Evolutionary conservation across 345 rosid species (phyloP), one percentile per base, ranked within the genome.

Genomic region (Jatropha curcas): DNA sequence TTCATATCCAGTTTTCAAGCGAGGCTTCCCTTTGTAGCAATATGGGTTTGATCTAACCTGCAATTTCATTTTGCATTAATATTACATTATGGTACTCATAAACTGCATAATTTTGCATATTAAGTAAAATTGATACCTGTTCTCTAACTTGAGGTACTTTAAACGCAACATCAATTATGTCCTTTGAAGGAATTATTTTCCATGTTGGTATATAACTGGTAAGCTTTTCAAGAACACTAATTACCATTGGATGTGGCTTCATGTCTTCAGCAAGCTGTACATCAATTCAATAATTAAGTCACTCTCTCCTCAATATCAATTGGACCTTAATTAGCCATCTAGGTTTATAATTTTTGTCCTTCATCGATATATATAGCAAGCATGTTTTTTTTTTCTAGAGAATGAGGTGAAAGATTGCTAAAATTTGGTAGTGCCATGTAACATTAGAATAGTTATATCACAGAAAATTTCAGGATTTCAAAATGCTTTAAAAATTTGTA

Each of bases 21-120:
- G 94, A 65, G 86, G 87, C 5, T 88, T 72, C 5, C 97, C 98
- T 76, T 94, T 86, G 79, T 94, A 92, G 89, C 96, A 94, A 35
- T 85, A 86, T 50, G 79, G 57, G 60, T 94, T 94, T 69, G 80
- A 81, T 79, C 88, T 90, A 41, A 94, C 56, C 92, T 94, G 82
- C 33, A 58, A 43, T 57, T 30, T 55, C 12, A 11, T 50, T 48
- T 41, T 7, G 11, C 8, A 41, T 41, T 2, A 41, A 41, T 41
- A 41, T 41, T 41, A 41, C 45, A 41, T 3, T 41, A 7, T 41
- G 11, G 13, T 41, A 41, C 45, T 9, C 11, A 41, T 41, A 41
- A 41, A 41, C 45, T 8, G 13, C 24, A 62, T 64, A 4, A 13
- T 41, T 6, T 7, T 41, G 45, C 45, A 41, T 8, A 41, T 41